Evolutionary conservation across 1,139 yeast genomes (phyloP), one percentile per base, ranked within the genome.

Genomic region (Candida mesenterica): DNA sequence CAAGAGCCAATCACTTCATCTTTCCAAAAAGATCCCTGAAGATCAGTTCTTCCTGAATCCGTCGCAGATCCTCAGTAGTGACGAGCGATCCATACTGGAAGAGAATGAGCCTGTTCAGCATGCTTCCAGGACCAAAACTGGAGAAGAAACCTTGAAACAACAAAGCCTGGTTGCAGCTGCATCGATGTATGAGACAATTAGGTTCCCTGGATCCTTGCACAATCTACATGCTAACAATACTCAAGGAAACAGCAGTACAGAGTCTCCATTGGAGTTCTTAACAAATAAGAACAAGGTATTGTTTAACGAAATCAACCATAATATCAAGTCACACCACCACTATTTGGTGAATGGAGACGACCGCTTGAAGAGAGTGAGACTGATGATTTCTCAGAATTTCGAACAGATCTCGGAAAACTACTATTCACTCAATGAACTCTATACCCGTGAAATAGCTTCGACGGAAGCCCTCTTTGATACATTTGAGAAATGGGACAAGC

Each of bases 371-470:
- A 42, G 50, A 10, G 46, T 59, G 2, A 49, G 82, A 34, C 43
- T 41, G 12, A 45, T 46, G 44, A 53, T 68, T 3, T 34, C 46
- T 1, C 53, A 50, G 32, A 47, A 55, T 33, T 60, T 71, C 26
- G 54, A 52, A 19, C 67, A 66, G 36, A 43, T 75, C 5, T 62
- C 71, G 1, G 72, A 69, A 33, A 61, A 65, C 28, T 65, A 69
- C 42, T 68, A 67, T 36, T 68, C 80, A 1, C 61, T 75, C 39
- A 58, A 61, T 38, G 85, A 78, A 47, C 53, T 77, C 1, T 78
- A 77, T 46, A 47, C 57, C 1, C 55, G 61, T 4, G 79, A 77
- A 29, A 49, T 59, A 2, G 43, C 49, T 1, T 54, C 55, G 13
- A 64, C 67, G 22, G 42, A 49, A 13, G 39, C 43, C 0, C 52